phyloP scores from a whole-genome alignment of 345 rosid species.

The Turritis glabra region DNA sequence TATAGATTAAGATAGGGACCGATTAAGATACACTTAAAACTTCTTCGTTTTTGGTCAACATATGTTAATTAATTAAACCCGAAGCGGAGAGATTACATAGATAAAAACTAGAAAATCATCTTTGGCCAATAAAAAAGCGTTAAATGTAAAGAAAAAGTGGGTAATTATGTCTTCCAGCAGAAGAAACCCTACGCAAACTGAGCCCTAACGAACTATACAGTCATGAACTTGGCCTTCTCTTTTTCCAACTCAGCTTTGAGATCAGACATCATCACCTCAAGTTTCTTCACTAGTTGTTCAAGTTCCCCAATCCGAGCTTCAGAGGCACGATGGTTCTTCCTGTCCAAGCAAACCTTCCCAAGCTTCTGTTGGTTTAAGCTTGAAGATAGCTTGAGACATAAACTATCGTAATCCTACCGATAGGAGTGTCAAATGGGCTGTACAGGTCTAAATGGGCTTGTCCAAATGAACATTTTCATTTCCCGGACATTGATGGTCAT shows the following conservation, averaged over 20 bases:
- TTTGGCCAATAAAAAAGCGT: not conserved
- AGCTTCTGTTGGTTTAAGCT: too few relatives aligned
- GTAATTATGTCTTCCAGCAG: not conserved
- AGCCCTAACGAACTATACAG: not conserved
- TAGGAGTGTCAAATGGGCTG: too few relatives aligned
- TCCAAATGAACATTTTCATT: too few relatives aligned
- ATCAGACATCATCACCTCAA: conserved; percentile 4
- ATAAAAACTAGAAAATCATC: not conserved
- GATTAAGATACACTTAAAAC: too few relatives aligned
- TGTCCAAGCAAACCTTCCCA: not conserved
- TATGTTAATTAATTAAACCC: too few relatives aligned
- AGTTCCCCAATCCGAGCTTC: not conserved
- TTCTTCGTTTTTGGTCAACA: too few relatives aligned
- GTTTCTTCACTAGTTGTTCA: not conserved
- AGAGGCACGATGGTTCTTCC: not conserved
- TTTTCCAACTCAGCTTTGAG: not conserved
- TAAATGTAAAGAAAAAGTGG: not conserved
- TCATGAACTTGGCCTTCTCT: not conserved
- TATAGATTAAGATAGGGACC: too few relatives aligned
- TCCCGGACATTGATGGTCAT: too few relatives aligned
- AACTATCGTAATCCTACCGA: too few relatives aligned
- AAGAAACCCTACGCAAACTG: not conserved
- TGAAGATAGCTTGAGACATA: too few relatives aligned
- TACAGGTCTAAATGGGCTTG: too few relatives aligned
- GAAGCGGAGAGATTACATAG: not conserved